Conservation (phyloP, 306 rosid species). For the Hylodesmum podocarpum region DNA sequence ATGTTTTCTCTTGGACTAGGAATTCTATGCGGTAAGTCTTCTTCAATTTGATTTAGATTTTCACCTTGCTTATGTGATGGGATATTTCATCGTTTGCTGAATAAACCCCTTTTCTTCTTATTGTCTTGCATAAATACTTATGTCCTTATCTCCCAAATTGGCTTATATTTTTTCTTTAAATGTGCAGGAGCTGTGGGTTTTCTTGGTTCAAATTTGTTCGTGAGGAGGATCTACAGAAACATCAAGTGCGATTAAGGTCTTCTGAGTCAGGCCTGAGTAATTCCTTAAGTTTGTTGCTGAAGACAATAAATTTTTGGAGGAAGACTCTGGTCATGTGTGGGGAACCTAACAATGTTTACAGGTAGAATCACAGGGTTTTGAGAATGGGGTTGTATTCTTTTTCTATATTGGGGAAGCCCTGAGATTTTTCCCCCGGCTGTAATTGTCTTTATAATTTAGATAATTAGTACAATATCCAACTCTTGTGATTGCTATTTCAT, state of each 20-base stretch:
- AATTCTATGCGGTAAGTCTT: constrained; percentile 88
- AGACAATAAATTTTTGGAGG: constrained; percentile 43
- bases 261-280: constrained; percentile 41
- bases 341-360: constrained; percentile 44
- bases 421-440: constrained; percentile 75
- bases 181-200: constrained; percentile 93
- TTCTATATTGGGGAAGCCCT: constrained; percentile 70
- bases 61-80: neutral
- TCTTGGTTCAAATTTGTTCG: constrained; percentile 92
- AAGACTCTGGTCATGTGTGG: constrained; percentile 49
- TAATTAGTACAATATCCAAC: constrained; percentile 54
- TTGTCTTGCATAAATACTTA: neutral
- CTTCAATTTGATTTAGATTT: neutral
- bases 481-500: constrained; percentile 42
- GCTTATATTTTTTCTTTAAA: constrained; percentile 4
- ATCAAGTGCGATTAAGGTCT: constrained; percentile 85
- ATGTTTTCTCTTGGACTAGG: constrained; percentile 99
- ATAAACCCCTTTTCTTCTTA: neutral
- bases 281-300: constrained; percentile 40
- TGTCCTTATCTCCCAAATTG: constrained; percentile 13
- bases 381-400: constrained; percentile 64
- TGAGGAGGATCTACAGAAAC: constrained; percentile 98
- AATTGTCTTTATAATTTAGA: constrained; percentile 62
- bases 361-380: constrained; percentile 59
- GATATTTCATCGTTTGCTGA: neutral